These are phyloP conservation scores for Globisporangium paddicum DNA, from an alignment of 352 stramenopile genomes.

Conservation along the genomic window DNA sequence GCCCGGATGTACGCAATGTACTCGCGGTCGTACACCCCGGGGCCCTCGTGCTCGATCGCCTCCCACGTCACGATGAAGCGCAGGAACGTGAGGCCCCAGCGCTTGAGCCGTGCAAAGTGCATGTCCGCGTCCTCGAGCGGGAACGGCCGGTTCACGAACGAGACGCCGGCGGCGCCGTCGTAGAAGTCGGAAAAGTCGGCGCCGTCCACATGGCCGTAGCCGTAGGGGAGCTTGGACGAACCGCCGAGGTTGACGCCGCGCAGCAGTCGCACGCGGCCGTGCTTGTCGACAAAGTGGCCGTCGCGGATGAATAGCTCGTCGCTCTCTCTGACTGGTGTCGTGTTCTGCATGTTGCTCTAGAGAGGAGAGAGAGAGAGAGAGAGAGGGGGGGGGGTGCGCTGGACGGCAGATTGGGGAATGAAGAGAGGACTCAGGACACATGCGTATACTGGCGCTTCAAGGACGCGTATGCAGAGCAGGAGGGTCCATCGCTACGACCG, in stretches of 20 bases:
- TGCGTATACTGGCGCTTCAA: background rate
- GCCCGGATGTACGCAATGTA: conserved; percentile 79
- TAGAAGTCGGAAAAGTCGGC: conserved; percentile 36
- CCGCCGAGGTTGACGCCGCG: conserved; percentile 88
- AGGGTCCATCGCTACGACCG: background rate
- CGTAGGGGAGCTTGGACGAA: conserved; percentile 80
- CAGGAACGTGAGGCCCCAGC: conserved; percentile 85
- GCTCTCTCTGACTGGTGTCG: background rate
- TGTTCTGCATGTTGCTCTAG: conserved; percentile 4
- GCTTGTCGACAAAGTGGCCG: conserved; percentile 75
- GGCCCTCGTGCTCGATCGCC: conserved; percentile 84
- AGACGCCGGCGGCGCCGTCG: conserved; percentile 44
- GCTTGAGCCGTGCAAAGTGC: conserved; percentile 71
- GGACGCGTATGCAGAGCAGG: background rate
- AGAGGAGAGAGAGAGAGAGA: background rate
- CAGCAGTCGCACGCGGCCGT: conserved; percentile 67
- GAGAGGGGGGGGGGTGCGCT: background rate
- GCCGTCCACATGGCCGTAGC: conserved; percentile 46
- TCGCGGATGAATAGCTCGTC: conserved; percentile 40
- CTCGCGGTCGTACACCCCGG: conserved; percentile 73
- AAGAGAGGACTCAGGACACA: background rate
- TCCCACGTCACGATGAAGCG: conserved; percentile 89
- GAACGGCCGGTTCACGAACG: conserved; percentile 83
- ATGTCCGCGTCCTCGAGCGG: conserved; percentile 72
- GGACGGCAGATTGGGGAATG: background rate